Conservation (phyloP, 208 protist species). For the Trypanosoma cruzi region DNA sequence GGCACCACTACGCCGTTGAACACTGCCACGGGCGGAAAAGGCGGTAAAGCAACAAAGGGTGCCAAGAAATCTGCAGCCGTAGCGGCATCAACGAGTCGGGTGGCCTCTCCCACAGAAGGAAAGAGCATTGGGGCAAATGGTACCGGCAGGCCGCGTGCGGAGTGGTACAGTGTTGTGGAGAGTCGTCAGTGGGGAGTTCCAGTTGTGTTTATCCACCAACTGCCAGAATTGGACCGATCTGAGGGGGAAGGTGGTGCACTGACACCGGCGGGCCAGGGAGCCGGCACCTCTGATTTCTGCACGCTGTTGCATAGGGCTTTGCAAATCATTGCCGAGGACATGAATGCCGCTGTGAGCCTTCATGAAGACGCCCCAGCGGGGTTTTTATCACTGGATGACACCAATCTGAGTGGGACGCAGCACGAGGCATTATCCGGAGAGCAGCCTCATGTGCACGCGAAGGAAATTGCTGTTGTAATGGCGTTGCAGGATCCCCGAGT, state of each 20-base stretch:
- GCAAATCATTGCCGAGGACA: slow-evolving; percentile 15
- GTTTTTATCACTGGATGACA: background rate
- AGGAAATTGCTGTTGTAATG: slow-evolving; percentile 13
- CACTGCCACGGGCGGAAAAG: background rate
- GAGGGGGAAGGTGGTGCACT: slow-evolving; percentile 10
- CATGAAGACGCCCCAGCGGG: background rate
- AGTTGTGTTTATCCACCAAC: slow-evolving; percentile 25
- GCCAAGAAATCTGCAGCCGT: background rate
- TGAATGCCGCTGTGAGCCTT: background rate
- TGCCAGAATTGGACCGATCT: slow-evolving; percentile 16
- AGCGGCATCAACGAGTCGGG: background rate
- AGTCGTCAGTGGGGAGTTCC: slow-evolving; percentile 10
- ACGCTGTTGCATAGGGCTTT: slow-evolving; percentile 11
- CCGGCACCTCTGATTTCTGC: background rate
- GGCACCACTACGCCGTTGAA: background rate
- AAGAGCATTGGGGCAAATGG: background rate
- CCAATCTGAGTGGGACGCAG: background rate
- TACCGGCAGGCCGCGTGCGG: background rate
- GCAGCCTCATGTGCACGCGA: background rate
- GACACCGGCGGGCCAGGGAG: background rate
- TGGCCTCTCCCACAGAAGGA: background rate
- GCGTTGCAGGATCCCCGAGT: slow-evolving; percentile 13
- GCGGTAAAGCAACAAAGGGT: background rate
- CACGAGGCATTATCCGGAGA: background rate
- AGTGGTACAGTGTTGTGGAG: slow-evolving; percentile 27